Base-by-base conservation (phyloP, 2,329 filamentous ascomycete species). In the Venturia effusa region DNA sequence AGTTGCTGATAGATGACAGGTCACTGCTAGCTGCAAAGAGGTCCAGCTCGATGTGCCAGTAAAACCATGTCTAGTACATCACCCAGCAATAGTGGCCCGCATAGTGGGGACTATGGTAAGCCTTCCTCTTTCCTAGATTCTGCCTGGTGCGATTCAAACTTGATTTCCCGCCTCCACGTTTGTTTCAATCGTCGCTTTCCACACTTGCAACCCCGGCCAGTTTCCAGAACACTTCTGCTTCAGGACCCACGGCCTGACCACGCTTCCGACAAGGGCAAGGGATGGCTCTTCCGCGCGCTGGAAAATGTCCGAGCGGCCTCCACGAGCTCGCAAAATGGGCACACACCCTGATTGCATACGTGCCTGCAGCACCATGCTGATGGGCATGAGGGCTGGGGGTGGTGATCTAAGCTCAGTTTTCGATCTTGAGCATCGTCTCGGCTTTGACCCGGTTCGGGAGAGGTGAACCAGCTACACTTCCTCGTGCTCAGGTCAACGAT, bases 181-280 rank as follows among this genome's bases (percentile, higher is more conserved):
- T 57, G 51, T 57, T 57, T 57, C 51, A 34, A n/a, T 34, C 51
- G 51, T 34, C 51, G 6, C 27, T n/a, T 57, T 57, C 30, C 30
- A 10, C 30, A 1, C 22, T 32, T 6, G 51, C 15, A 34, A 17
- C 10, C 51, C 30, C 27, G 17, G 51, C 15, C 15, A 32, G 32
- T 57, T 57, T 57, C 51, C 51, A 57, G 51, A 57, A 57, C 30
- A 34, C 51, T 57, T 57, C 51, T 57, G 51, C 51, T 57, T 57
- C 51, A 57, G 51, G 51, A 57, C 27, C 1, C 51, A 32, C 15
- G 27, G 51, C 51, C 30, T n/a, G 32, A 10, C n/a, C 27, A 11
- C 17, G 30, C 51, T 34, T n/a, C 51, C 27, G n/a, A 30, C 8
- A 7, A 34, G 27, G 30, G 51, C 51, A 10, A 3, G 27, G 51